Evolutionary conservation across 495 filamentous ascomycete genomes (phyloP), one percentile per base, ranked within the genome.

Genomic region (Parachaetomium inaequale): DNA sequence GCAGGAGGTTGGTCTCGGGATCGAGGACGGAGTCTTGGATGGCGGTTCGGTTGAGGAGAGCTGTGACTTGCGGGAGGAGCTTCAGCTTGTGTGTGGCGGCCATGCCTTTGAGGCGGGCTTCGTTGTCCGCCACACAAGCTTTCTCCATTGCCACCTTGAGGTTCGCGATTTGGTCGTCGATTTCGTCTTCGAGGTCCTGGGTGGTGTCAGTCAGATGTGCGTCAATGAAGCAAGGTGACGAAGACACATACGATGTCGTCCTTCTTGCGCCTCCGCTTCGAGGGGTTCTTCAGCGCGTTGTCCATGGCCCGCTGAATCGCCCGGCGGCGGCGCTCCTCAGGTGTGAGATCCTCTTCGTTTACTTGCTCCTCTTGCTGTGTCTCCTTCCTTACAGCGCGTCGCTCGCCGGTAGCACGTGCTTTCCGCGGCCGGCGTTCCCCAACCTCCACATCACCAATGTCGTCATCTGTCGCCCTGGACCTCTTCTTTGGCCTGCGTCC

Each of bases 11-110:
- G 70, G 88, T 94, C 67, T 97, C 93, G 0, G 93, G 92, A 64
- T 99, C 95, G 61, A 96, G 87, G 59, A 96, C 85, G 1, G 82
- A 81, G 63, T 85, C 82, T 75, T 91, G 89, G 36, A 93, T 82
- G 47, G 88, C 90, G 69, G 92, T 93, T 63, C 92, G 91, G 72
- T 91, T 96, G 40, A 99, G 82, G 7, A 97, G 79, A 47, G 84
- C 84, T 26, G 92, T 87, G 7, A 99, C 95, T 73, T 97, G 91
- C 10, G 94, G 93, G 34, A 99, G 86, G 72, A 99, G 88, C 74
- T 91, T 90, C 40, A 99, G 84, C 74, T 99, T 99, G 75, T 96
- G 87, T 66, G 91, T 86, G 36, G 93, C 94, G 3, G 91, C 90
- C 70, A 90, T 78, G 62, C 87, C 87, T 36, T 85, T 79, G 36